Percentiles rank a stretch among this genome's conserved stretches.
Conservation (phyloP, 2,329 filamentous ascomycete genomes). For the Chaetothyriales sp. region DNA sequence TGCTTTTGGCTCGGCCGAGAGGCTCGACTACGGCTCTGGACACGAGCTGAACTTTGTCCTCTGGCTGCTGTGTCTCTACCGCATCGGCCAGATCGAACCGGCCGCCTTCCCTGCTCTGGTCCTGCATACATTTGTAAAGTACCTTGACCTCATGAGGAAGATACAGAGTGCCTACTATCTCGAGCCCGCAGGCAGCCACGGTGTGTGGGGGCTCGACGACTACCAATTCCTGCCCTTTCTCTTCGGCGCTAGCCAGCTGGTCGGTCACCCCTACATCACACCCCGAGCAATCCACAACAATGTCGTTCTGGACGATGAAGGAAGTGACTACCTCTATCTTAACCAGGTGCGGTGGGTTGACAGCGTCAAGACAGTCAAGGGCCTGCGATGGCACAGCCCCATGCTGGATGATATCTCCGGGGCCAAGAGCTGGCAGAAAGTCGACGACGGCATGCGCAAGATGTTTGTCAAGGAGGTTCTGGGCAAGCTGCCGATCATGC, state of each 20-base stretch:
- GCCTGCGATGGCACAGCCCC: constrained; percentile 86
- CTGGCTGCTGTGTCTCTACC: constrained; percentile 89
- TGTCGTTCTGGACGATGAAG: constrained; percentile 73
- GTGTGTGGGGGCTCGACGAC: constrained; percentile 94
- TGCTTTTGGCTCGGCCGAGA: constrained; percentile 68
- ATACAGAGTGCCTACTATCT: constrained; percentile 91
- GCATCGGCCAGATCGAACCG: constrained; percentile 49
- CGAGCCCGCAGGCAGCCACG: constrained; percentile 89
- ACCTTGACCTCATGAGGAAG: constrained; percentile 71
- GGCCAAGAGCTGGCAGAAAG: constrained; percentile 77
- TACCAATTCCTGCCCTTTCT: constrained; percentile 95
- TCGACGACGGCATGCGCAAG: constrained; percentile 84
- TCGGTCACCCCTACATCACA: constrained; percentile 68
- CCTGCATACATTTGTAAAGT: constrained; percentile 64
- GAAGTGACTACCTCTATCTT: constrained; percentile 72
- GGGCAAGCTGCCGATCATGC: constrained; percentile 90
- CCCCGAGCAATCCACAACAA: constrained; percentile 74
- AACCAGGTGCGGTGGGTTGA: constrained; percentile 91
- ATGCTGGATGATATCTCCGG: constrained; percentile 97
- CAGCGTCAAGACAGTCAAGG: constrained; percentile 88
- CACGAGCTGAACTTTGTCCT: constrained; percentile 96
- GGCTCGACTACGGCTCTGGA: constrained; percentile 93
- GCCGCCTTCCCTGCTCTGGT: constrained; percentile 59
- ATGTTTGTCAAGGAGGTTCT: constrained; percentile 95
- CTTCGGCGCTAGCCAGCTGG: constrained; percentile 78